Evolutionary conservation across 352 stramenopile species (phyloP), one percentile per base, ranked within the genome.

Genomic region (Phytophthora quininea): DNA sequence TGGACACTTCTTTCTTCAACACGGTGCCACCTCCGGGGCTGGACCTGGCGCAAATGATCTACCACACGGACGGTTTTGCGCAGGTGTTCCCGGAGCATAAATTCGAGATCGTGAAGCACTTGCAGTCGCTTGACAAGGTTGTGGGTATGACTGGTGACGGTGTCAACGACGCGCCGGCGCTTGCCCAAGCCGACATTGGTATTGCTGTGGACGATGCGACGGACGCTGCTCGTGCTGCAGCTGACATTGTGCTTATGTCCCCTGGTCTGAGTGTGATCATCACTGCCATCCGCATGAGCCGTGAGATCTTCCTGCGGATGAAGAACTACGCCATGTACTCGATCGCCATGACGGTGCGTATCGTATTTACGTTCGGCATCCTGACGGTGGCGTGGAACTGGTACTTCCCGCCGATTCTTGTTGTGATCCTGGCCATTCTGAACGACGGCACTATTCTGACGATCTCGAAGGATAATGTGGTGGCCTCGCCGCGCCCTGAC

Each of bases 81-180:
- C 83, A 97, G 58, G 93, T 98, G 37, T 90, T 98, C 58, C 93
- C 93, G 14, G 89, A 91, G 64, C 89, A 98, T 74, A 98, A 98
- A 74, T 92, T 93, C 58, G 88, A 98, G 71, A 92, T 97, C 56
- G 88, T 97, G 31, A 80, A 97, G 71, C 86, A 91, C 67, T 67
- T 97, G 46, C 83, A 98, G 78, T 86, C 86, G 55, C 86, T 92
- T 49, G 72, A 87, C 80, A 89, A 91, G 76, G 84, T 92, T 27
- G 81, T 89, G 9, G 82, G 84, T 38, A 95, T 96, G 88, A 93
- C 84, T 30, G 86, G 86, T 71, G 90, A 97, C 66, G 93, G 93
- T 75, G 91, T 98, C 30, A 98, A 98, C 73, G 92, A 98, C 74
- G 91, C 94, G 6, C 89, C 94, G 14, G 92, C 92, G 3, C 70